Conservation (phyloP, 768 basidiomycete genomes). For the Kwoniella europaea region DNA sequence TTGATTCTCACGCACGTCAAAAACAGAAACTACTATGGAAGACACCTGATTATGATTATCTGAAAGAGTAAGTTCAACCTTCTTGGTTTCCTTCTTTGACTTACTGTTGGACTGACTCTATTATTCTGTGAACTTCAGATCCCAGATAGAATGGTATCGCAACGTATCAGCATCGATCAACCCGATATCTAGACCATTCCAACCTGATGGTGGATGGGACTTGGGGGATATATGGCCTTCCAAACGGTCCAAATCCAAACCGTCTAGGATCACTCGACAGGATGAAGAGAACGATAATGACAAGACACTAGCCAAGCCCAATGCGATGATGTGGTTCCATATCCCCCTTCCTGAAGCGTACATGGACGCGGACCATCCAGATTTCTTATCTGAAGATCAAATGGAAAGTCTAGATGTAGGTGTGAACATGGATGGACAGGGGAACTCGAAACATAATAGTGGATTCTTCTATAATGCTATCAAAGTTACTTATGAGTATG, state of each 20-base stretch:
- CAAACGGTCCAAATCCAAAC: not conserved
- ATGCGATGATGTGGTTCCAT: slow-evolving; percentile 97
- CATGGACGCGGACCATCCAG: slow-evolving; percentile 69
- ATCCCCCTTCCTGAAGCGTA: slow-evolving; percentile 88
- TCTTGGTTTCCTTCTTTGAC: slow-evolving; percentile 1
- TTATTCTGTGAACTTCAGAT: slow-evolving; percentile 58
- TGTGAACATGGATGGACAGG: slow-evolving; percentile 64
- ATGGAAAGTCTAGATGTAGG: slow-evolving; percentile 70
- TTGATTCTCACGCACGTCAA: slow-evolving; percentile 74
- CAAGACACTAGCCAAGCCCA: slow-evolving; percentile 76
- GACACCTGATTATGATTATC: slow-evolving; percentile 83
- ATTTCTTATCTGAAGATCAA: slow-evolving; percentile 62
- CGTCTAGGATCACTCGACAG: slow-evolving; percentile 60
- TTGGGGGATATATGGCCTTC: slow-evolving; percentile 67
- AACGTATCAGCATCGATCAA: slow-evolving; percentile 74
- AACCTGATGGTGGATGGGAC: slow-evolving; percentile 74
- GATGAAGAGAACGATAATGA: not conserved
- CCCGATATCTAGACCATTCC: slow-evolving; percentile 80
- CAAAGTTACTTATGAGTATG: slow-evolving; percentile 72
- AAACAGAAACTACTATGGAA: slow-evolving; percentile 64
- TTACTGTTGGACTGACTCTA: not conserved
- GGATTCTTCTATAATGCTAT: slow-evolving; percentile 86
- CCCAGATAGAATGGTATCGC: slow-evolving; percentile 88
- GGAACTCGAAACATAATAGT: slow-evolving; percentile 62
- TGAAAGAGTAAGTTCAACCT: slow-evolving; percentile 66